phyloP scores from a whole-genome alignment of 148 eudicot species.

The Vaccinium myrtillus region DNA sequence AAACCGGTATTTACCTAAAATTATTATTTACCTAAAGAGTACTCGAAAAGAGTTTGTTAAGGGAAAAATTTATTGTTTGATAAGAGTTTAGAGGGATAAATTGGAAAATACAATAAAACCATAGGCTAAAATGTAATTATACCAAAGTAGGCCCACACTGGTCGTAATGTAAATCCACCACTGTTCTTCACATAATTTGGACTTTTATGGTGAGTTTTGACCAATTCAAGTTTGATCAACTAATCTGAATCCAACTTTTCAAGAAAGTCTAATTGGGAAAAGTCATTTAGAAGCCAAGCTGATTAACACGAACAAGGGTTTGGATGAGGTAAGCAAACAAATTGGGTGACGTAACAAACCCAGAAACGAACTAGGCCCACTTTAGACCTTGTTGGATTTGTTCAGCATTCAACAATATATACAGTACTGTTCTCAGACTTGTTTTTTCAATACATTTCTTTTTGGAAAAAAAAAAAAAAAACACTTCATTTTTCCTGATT shows the following conservation, averaged over 20 bases:
- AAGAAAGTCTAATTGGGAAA: background rate
- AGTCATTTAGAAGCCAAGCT: background rate
- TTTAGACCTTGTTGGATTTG: background rate
- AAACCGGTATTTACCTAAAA: no score
- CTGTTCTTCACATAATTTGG: background rate
- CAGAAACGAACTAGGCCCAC: background rate
- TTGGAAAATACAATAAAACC: no score
- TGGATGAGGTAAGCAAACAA: background rate
- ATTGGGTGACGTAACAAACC: background rate
- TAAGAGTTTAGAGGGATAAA: no score
- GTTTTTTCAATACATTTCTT: background rate
- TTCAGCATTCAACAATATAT: background rate
- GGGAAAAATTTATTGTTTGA: no score
- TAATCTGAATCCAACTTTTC: background rate
- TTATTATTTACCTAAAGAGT: no score
- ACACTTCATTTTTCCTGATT: background rate
- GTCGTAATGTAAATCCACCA: no score
- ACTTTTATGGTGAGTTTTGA: background rate
- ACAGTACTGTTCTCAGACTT: background rate
- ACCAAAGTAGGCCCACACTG: no score
- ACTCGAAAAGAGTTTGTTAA: no score
- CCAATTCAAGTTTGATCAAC: conserved; percentile 1
- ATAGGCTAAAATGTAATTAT: no score
- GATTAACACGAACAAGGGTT: background rate
- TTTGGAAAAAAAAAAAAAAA: background rate